Percentiles rank a stretch among this genome's conserved stretches.
Evolutionary conservation across 148 eudicot genomes (phyloP).

Genomic region (Hydrangea macrophylla): DNA sequence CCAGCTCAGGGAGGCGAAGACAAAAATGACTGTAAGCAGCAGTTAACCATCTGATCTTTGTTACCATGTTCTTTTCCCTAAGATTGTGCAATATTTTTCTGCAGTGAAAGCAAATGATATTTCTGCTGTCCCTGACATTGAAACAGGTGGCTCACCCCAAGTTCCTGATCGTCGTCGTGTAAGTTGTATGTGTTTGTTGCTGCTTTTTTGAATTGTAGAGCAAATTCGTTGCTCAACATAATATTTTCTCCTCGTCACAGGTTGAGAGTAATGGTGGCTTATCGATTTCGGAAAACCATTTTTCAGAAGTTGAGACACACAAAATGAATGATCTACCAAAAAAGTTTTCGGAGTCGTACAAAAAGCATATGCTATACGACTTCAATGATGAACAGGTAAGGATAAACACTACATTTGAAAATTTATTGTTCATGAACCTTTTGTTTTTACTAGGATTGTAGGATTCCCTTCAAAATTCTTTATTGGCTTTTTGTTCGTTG

Average conservation of each 20-base stretch:
- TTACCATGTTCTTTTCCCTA: constrained; percentile 1
- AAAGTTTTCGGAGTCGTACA: constrained; percentile 29
- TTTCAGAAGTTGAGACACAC: constrained; percentile 29
- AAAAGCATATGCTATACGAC: constrained; percentile 42
- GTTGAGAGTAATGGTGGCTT: constrained; percentile 54
- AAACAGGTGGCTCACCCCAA: constrained; percentile 25
- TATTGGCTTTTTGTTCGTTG: background rate
- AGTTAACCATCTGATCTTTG: constrained; percentile 6
- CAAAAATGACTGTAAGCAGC: constrained; percentile 28
- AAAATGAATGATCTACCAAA: constrained; percentile 23
- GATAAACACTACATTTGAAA: background rate
- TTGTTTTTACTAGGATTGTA: background rate
- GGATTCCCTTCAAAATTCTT: background rate
- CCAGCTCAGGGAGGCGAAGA: constrained; percentile 26
- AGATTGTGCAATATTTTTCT: constrained; percentile 14
- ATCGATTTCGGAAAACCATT: constrained; percentile 33
- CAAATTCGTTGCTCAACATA: constrained; percentile 29
- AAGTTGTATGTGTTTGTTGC: constrained; percentile 73
- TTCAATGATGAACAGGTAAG: constrained; percentile 78
- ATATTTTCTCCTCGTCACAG: constrained; percentile 41
- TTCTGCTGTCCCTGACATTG: constrained; percentile 25
- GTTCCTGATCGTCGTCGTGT: constrained; percentile 56
- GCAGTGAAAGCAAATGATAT: constrained; percentile 44
- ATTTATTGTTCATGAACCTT: background rate
- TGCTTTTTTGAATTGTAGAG: constrained; percentile 16